Conservation (phyloP, 2,329 filamentous ascomycete species). For the Hymenoscyphus repandus region DNA sequence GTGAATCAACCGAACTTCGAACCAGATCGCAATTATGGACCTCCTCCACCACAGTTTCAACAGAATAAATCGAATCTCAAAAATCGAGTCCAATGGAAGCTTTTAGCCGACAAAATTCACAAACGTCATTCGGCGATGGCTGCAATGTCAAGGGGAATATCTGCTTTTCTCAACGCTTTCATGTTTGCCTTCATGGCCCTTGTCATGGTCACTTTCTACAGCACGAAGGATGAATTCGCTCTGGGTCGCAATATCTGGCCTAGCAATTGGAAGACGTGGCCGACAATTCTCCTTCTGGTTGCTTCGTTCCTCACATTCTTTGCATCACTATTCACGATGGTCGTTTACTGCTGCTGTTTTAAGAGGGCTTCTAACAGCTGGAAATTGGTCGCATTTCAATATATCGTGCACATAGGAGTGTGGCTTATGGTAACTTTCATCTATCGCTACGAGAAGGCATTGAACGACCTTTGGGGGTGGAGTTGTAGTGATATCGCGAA, state of each 20-base stretch:
- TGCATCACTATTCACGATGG: not conserved
- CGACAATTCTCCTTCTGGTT: not conserved
- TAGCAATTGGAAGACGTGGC: not conserved
- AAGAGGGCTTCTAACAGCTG: conserved; percentile 2
- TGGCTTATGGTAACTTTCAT: conserved; percentile 4
- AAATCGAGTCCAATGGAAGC: not conserved
- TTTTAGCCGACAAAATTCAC: not conserved
- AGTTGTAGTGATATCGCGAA: not conserved
- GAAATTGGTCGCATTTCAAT: not conserved
- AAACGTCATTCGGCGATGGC: not conserved
- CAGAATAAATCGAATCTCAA: not conserved
- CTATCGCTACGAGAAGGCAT: conserved; percentile 1
- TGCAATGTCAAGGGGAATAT: not conserved
- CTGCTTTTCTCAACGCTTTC: not conserved
- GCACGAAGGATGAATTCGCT: not conserved
- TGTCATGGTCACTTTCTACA: not conserved
- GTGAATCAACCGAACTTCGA: not conserved
- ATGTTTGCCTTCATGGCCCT: conserved; percentile 7
- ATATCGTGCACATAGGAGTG: not conserved
- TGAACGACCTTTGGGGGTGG: conserved; percentile 5
- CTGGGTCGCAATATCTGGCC: conserved; percentile 5
- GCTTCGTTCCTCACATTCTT: conserved; percentile 4
- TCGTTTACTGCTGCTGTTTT: conserved; percentile 3
- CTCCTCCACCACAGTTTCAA: not conserved
- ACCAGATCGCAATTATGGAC: not conserved